Conservation (phyloP, 2,329 filamentous ascomycete species). For the Colletotrichum camelliae region DNA sequence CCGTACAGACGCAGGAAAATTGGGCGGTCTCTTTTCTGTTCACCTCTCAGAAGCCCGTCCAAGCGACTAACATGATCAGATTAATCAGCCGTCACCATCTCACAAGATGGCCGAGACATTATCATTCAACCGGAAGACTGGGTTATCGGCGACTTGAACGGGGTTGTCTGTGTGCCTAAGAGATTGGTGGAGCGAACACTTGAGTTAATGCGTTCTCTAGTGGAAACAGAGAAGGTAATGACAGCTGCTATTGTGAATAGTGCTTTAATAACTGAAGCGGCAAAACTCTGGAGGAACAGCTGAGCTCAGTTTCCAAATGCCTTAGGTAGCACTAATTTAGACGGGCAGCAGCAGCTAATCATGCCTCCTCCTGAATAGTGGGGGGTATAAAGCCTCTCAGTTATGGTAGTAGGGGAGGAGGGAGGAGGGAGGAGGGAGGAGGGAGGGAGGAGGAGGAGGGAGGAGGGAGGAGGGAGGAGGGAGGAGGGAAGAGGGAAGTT, state of each 20-base stretch:
- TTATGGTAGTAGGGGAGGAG: too few species aligned
- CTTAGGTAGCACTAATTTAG: neutral
- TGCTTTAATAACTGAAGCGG: neutral
- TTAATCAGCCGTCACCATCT: neutral
- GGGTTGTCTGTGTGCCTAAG: neutral
- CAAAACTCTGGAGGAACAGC: neutral
- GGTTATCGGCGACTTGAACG: neutral
- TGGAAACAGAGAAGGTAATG: neutral
- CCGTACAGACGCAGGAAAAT: fast-evolving
- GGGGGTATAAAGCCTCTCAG: too few species aligned
- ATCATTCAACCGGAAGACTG: neutral
- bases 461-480: too few species aligned
- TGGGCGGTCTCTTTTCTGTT: neutral
- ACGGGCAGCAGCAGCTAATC: too few species aligned
- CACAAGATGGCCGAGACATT: neutral
- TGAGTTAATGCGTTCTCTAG: neutral
- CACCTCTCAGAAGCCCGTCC: neutral
- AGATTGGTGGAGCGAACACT: neutral
- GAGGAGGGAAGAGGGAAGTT: neutral
- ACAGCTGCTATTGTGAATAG: neutral
- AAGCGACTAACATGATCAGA: neutral
- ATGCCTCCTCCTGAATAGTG: too few species aligned
- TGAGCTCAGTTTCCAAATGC: neutral
- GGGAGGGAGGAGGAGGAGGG: too few species aligned
- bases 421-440: neutral